Evolutionary conservation across 1,284 basidiomycete genomes (phyloP).

Genomic region (Cystobasidiaceae sp.): DNA sequence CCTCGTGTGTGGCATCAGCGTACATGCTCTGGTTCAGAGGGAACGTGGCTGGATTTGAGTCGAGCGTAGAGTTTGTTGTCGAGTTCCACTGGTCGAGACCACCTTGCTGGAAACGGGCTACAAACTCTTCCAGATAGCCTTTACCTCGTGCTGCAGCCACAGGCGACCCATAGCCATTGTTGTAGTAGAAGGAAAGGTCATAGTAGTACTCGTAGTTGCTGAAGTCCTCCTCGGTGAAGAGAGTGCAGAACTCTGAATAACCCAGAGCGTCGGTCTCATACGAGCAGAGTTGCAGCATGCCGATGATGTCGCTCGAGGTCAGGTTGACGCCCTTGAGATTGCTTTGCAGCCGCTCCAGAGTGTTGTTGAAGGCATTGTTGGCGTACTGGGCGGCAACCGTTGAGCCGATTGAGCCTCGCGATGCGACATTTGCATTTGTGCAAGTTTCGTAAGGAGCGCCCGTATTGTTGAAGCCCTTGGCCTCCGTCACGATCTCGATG

Average conservation of each 20-base stretch:
- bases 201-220: conserved; percentile 70
- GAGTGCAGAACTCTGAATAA: conserved; percentile 78
- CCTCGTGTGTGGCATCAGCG: conserved; percentile 75
- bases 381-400: neutral
- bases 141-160: conserved; percentile 71
- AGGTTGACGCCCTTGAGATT: conserved; percentile 34
- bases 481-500: conserved; percentile 58
- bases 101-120: neutral
- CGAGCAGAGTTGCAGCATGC: conserved; percentile 45
- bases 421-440: conserved; percentile 41
- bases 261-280: conserved; percentile 61
- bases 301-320: conserved; percentile 40
- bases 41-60: conserved; percentile 65
- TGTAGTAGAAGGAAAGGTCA: conserved; percentile 56
- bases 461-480: conserved; percentile 51
- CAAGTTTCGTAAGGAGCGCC: conserved; percentile 50
- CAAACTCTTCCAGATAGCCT: conserved; percentile 60
- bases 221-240: conserved; percentile 87
- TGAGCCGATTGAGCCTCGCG: conserved; percentile 1
- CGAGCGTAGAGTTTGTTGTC: conserved; percentile 71
- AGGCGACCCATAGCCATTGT: conserved; percentile 72
- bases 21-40: conserved; percentile 74
- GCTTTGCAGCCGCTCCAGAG: conserved; percentile 31
- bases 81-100: conserved; percentile 37
- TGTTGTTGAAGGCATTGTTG: conserved; percentile 27